Evolutionary conservation across 2,329 filamentous ascomycete species (phyloP), one percentile per base, ranked within the genome.

Genomic region (Pseudocercospora fuligena): DNA sequence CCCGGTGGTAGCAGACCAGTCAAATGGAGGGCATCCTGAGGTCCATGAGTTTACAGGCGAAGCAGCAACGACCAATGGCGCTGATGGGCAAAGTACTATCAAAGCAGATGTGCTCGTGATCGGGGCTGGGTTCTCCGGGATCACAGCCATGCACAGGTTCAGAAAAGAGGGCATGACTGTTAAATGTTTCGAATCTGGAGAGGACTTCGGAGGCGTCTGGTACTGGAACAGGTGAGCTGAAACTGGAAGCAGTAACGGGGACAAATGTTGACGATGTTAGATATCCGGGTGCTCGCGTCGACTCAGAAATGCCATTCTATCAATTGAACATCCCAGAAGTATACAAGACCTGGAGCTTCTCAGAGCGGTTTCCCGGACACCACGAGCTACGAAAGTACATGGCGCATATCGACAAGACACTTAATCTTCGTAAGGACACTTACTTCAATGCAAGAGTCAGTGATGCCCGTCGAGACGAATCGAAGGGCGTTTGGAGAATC

Each of bases 371-470:
- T 59, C 75, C 77, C 1, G 74, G 69, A 29, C 72, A 73, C 51
- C 43, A 67, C 16, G 77, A 90, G 53, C 79, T 90, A 0, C 81
- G 84, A 12, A 73, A 74, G 5, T 90, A 90, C 73, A 89, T 90
- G 71, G 82, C 86, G 16, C 85, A 88, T 47, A 84, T 88, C 21
- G 87, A 89, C 62, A 84, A 85, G 64, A 81, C 84, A 1, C 72
- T 88, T 3, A 77, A 82, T 25, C 76, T 90, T 29, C 85, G 83
- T 70, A 88, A 88, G 69, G 86, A 89, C 64, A 82, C 81, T 21
- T 80, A 82, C 1, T 89, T 88, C 77, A 84, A 87, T 65, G 86
- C 85, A 0, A 81, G 85, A 6, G 86, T 89, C 1, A 77, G 82
- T 0, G 80, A 82, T 14, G 86, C 83, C 2, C 78, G 83, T 2